Evolutionary conservation across 805 yeast species (phyloP), one percentile per base, ranked within the genome.

Genomic region (Metahyphopichia silvanorum): DNA sequence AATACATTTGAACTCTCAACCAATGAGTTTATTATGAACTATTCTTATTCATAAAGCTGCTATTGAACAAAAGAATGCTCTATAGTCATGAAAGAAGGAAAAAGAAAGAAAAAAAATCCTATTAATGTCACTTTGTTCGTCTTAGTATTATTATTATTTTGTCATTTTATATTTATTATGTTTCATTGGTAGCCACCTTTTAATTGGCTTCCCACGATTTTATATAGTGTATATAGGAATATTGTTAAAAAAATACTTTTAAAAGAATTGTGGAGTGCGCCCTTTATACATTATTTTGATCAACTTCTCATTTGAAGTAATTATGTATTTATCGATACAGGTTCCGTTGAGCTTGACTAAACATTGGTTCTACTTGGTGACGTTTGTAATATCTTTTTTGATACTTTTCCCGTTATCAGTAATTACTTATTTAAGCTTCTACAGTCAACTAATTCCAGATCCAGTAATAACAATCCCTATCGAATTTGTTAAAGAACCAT

Each of bases 351-450:
- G 38, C 2, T n/a, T 53, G 10, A 40, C 53, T 10, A 37, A 54
- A 28, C 40, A 49, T 35, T 49, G 57, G 54, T 33, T 52, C 19
- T 58, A 60, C 32, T 12, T 44, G 5, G 34, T 51, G 6, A 30
- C 49, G 7, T 27, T 42, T 7, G 32, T 49, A 17, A 40, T 61
- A n/a, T 29, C 57, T n/a, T 31, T 55, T 17, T 35, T 43, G 2
- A 44, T 65, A 7, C 49, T 66, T 4, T 40, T 62, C 11, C 71
- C 72, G 3, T 36, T 63, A 8, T 56, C 71, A 5, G 28, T 59
- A 2, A 16, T 65, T 21, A 47, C 69, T 5, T 66, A 66, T 44
- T 34, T 47, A 21, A 53, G 55, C 31, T 64, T 66, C 42, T 64
- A 62, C 42, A 41, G 43, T 26, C 43, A 54, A 17, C 43, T 66